Conservation (phyloP, 495 filamentous ascomycete species). For the Podospora sp. region DNA sequence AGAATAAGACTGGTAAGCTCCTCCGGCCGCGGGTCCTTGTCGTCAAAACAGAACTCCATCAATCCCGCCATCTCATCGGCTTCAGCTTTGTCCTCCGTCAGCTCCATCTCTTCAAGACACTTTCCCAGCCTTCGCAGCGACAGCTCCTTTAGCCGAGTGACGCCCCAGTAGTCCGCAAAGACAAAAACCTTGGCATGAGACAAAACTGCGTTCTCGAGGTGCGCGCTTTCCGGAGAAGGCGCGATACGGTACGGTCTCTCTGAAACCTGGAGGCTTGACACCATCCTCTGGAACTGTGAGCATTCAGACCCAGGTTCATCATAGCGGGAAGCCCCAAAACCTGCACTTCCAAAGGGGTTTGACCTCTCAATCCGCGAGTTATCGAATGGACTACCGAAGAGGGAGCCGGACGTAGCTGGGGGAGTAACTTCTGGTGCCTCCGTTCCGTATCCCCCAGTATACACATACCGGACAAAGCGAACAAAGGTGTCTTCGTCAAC, state of each 20-base stretch:
- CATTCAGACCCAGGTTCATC: too few relatives aligned
- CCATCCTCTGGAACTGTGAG: neutral
- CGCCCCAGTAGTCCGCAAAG: constrained; percentile 18
- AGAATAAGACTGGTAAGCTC: neutral
- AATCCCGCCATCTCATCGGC: neutral
- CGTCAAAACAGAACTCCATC: constrained; percentile 10
- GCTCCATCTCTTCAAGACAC: neutral
- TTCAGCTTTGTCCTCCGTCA: neutral
- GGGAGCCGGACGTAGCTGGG: too few relatives aligned
- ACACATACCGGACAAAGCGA: constrained; percentile 13
- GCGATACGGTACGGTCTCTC: neutral
- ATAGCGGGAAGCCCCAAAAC: too few relatives aligned
- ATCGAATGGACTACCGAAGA: too few relatives aligned
- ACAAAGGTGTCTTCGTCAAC: constrained; percentile 18
- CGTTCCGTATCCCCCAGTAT: constrained; percentile 19
- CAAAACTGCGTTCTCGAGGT: neutral
- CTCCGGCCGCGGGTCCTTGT: neutral
- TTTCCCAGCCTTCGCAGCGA: neutral
- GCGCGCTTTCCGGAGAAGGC: neutral
- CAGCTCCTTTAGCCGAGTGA: neutral
- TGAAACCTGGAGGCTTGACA: neutral
- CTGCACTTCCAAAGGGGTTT: too few relatives aligned
- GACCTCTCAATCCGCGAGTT: too few relatives aligned
- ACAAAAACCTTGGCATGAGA: constrained; percentile 12
- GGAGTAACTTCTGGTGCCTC: neutral